These are phyloP conservation scores for Leishmania aethiopica DNA, from an alignment of 208 protist species.

Conservation along the genomic window DNA sequence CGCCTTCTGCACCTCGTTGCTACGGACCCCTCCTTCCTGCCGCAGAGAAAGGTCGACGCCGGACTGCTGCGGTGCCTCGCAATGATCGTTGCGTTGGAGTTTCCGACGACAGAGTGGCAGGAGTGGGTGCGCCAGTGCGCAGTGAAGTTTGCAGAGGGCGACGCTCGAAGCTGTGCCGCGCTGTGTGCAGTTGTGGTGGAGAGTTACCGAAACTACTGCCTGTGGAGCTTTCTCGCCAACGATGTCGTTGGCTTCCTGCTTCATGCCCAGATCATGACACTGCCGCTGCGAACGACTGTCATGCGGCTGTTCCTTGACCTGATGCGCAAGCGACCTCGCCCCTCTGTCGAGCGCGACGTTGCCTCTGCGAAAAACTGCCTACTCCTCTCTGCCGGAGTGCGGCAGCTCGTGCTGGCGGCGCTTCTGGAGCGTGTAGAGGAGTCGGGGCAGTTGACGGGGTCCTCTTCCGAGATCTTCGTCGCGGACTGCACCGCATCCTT, in stretches of 20 bases:
- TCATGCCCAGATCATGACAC: slow-evolving; percentile 4
- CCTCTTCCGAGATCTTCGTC: background rate
- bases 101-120: slow-evolving; percentile 39
- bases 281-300: slow-evolving; percentile 21
- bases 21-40: background rate
- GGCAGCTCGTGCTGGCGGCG: slow-evolving; percentile 19
- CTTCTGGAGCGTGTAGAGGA: slow-evolving; percentile 21
- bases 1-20: slow-evolving; percentile 21
- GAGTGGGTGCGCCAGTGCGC: slow-evolving; percentile 34
- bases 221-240: slow-evolving; percentile 49
- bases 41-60: slow-evolving; percentile 17
- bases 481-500: slow-evolving; percentile 29
- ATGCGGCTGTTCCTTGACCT: slow-evolving; percentile 32
- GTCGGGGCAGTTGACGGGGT: background rate
- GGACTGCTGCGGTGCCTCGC: slow-evolving; percentile 37
- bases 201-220: slow-evolving; percentile 27
- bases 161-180: background rate
- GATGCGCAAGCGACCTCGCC: slow-evolving; percentile 40
- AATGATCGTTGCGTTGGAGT: slow-evolving; percentile 46
- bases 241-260: slow-evolving; percentile 29
- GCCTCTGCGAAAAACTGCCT: slow-evolving; percentile 38
- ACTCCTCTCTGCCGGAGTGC: slow-evolving; percentile 44
- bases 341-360: slow-evolving; percentile 30
- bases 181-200: slow-evolving; percentile 22
- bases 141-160: slow-evolving; percentile 5